phyloP scores from a whole-genome alignment of 768 basidiomycete species.

The Tricholoma sp. region DNA sequence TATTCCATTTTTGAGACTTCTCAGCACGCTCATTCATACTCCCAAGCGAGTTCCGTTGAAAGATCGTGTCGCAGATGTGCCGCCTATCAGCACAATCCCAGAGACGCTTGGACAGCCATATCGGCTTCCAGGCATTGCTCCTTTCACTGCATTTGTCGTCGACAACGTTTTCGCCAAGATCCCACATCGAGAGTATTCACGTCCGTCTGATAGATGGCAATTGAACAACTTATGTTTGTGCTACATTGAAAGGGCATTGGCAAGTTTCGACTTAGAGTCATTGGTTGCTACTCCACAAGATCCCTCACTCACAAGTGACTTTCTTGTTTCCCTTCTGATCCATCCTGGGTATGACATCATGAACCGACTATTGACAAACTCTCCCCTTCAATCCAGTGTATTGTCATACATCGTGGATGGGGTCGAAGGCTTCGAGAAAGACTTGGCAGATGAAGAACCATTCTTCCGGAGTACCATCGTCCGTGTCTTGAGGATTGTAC shows the following conservation, averaged over 20 bases:
- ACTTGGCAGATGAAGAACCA: conserved; percentile 61
- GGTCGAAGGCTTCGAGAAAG: conserved; percentile 68
- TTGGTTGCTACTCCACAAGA: conserved; percentile 58
- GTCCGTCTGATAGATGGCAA: conserved; percentile 77
- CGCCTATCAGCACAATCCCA: conserved; percentile 70
- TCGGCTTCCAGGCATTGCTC: conserved; percentile 72
- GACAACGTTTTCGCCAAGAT: conserved; percentile 86
- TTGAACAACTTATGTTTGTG: conserved; percentile 81
- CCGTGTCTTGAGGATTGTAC: conserved; percentile 77
- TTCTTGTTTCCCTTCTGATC: conserved; percentile 48
- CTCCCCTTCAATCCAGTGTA: conserved; percentile 66
- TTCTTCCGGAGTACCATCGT: conserved; percentile 72
- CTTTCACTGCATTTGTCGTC: conserved; percentile 82
- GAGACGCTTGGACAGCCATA: conserved; percentile 78
- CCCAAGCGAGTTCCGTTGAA: conserved; percentile 65
- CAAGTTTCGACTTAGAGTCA: conserved; percentile 75
- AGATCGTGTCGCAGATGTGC: conserved; percentile 53
- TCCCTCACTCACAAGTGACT: conserved; percentile 44
- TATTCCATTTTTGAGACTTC: conserved; percentile 79
- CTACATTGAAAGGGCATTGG: conserved; percentile 81
- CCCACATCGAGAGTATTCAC: conserved; percentile 66
- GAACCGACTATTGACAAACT: conserved; percentile 69
- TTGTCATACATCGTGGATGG: conserved; percentile 81
- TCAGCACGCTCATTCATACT: conserved; percentile 80
- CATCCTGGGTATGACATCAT: conserved; percentile 91